These are phyloP conservation scores for Boletus semigastroideus DNA, from an alignment of 1,284 basidiomycete genomes.

Conservation along the genomic window DNA sequence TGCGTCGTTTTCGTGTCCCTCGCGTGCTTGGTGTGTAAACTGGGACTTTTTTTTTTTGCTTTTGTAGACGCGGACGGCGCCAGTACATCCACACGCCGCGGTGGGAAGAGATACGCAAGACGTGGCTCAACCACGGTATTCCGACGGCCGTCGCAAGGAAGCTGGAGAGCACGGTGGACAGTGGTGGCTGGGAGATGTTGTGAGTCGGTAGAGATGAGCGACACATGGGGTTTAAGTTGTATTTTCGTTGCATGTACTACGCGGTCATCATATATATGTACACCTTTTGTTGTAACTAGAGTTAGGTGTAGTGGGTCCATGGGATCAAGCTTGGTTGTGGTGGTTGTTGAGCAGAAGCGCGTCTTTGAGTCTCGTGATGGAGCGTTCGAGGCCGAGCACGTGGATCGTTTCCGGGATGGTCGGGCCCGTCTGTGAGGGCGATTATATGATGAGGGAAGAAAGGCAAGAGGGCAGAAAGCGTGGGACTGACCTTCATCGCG, in stretches of 20 bases:
- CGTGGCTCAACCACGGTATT: slow-evolving; percentile 88
- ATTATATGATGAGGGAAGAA: background rate
- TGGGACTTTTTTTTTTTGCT: background rate
- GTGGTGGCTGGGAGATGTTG: slow-evolving; percentile 90
- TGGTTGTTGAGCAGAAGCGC: slow-evolving; percentile 3
- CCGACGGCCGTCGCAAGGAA: slow-evolving; percentile 90
- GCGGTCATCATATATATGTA: background rate
- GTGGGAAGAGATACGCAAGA: slow-evolving; percentile 90
- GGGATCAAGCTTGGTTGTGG: background rate
- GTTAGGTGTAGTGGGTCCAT: too few species aligned
- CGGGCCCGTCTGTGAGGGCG: slow-evolving; percentile 43
- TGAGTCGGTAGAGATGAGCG: slow-evolving; percentile 33
- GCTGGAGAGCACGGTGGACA: slow-evolving; percentile 86
- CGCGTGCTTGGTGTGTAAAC: background rate
- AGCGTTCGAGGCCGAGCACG: slow-evolving; percentile 42
- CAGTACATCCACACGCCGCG: slow-evolving; percentile 86
- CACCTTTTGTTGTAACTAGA: background rate
- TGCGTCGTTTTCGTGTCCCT: slow-evolving; percentile 38
- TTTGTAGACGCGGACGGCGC: slow-evolving; percentile 73
- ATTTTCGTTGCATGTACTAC: background rate
- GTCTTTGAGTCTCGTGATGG: slow-evolving; percentile 31
- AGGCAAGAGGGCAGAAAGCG: background rate
- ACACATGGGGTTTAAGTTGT: background rate
- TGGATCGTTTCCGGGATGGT: slow-evolving; percentile 45
- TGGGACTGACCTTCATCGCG: slow-evolving; percentile 67